Evolutionary conservation across 108 stramenopile species (phyloP).

Genomic region (Tribonema minus): DNA sequence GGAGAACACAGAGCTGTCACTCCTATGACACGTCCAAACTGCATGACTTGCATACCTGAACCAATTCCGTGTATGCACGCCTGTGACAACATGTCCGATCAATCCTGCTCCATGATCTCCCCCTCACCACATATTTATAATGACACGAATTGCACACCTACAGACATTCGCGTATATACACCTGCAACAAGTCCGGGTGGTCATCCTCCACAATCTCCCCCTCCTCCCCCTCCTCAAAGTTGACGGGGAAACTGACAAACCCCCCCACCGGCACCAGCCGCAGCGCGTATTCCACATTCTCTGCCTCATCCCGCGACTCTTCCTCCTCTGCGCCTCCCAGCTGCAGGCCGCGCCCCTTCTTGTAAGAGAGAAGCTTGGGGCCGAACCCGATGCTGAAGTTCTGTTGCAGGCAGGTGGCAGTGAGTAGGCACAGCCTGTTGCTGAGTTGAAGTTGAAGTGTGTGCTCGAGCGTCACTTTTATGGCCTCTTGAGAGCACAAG

Average conservation of each 20-base stretch:
- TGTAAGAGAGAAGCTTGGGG: constrained; percentile 23
- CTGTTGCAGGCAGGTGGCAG: background rate
- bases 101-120: no score
- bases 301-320: background rate
- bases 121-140: no score
- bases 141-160: no score
- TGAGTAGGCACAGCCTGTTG: background rate
- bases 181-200: constrained; percentile 25
- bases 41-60: no score
- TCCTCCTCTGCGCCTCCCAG: background rate
- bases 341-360: background rate
- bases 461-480: background rate
- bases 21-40: no score
- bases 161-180: no score
- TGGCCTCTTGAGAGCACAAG: no score
- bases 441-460: background rate
- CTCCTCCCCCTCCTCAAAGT: constrained; percentile 25
- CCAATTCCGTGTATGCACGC: no score
- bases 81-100: no score
- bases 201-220: constrained; percentile 18
- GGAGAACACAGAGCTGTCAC: no score
- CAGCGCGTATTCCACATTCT: constrained; percentile 21
- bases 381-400: constrained; percentile 36
- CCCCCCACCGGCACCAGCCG: constrained; percentile 37
- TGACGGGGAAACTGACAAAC: constrained; percentile 39